Conservation (phyloP, 805 yeast genomes). For the Wickerhamiella siamensis region DNA sequence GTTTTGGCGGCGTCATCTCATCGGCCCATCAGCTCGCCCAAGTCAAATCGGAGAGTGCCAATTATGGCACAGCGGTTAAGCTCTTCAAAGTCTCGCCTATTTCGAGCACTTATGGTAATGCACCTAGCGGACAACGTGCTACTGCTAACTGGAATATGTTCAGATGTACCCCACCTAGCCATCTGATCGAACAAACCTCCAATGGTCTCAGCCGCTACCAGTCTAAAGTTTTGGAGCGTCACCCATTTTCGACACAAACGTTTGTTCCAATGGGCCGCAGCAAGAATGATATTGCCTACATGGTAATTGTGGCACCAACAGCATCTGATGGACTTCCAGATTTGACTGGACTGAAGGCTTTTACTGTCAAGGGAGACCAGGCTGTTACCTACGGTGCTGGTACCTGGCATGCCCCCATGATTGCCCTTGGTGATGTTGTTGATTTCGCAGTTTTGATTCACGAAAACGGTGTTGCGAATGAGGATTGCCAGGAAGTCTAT, state of each 20-base stretch:
- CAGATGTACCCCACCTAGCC: conserved; percentile 64
- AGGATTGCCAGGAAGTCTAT: conserved; percentile 71
- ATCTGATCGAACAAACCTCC: conserved; percentile 29
- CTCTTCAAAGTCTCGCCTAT: conserved; percentile 59
- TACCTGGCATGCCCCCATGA: conserved; percentile 96
- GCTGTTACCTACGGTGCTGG: conserved; percentile 77
- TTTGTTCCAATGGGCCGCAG: conserved; percentile 77
- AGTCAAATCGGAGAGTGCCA: conserved; percentile 42
- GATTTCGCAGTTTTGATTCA: conserved; percentile 85
- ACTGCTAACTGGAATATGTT: conserved; percentile 71
- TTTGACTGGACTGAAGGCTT: conserved; percentile 43
- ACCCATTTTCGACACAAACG: conserved; percentile 78
- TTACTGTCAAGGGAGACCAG: conserved; percentile 66
- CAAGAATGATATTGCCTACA: conserved; percentile 36
- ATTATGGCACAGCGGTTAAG: conserved; percentile 88
- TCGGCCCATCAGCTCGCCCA: conserved; percentile 55
- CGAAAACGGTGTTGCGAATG: conserved; percentile 66
- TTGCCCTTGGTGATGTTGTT: conserved; percentile 46
- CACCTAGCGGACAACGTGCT: conserved; percentile 35
- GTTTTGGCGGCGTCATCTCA: conserved; percentile 65
- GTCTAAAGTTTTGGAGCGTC: conserved; percentile 71
- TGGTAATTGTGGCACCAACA: conserved; percentile 62
- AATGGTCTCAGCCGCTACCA: conserved; percentile 26
- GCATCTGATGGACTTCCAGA: conserved; percentile 41
- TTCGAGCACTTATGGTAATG: conserved; percentile 34